Conservation (phyloP, 352 stramenopile genomes). For the Salisapilia sapeloensis region DNA sequence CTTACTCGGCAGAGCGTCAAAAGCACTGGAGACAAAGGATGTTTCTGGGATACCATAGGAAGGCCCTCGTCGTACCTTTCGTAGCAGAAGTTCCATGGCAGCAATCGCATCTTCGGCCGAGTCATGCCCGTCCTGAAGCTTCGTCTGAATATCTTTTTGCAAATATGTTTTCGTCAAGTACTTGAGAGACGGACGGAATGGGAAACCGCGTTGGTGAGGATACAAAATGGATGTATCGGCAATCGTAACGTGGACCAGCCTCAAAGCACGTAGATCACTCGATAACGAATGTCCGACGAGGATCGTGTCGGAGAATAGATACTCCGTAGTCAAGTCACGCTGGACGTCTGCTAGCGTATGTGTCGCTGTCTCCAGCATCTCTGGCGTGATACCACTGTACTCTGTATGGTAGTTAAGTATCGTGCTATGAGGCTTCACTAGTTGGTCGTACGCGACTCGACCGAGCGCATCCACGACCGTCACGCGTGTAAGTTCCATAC, state of each 20-base stretch:
- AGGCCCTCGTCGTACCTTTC: constrained; percentile 54
- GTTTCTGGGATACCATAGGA: constrained; percentile 47
- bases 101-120: constrained; percentile 68
- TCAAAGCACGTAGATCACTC: constrained; percentile 63
- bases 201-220: constrained; percentile 66
- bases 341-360: constrained; percentile 60
- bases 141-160: constrained; percentile 55
- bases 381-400: constrained; percentile 77
- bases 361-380: constrained; percentile 39
- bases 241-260: constrained; percentile 50
- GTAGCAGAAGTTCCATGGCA: constrained; percentile 53
- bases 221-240: constrained; percentile 74
- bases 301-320: constrained; percentile 59
- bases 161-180: constrained; percentile 73
- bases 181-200: constrained; percentile 72
- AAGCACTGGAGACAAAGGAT: constrained; percentile 17
- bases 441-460: constrained; percentile 57
- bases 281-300: constrained; percentile 78
- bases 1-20: constrained; percentile 56
- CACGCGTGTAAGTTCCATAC: constrained; percentile 67
- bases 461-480: constrained; percentile 49
- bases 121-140: constrained; percentile 50
- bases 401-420: constrained; percentile 84
- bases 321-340: constrained; percentile 21
- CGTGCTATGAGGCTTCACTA: constrained; percentile 67